Base-by-base conservation (phyloP, 2,329 filamentous ascomycete genomes). In the Colletotrichum sp. region DNA sequence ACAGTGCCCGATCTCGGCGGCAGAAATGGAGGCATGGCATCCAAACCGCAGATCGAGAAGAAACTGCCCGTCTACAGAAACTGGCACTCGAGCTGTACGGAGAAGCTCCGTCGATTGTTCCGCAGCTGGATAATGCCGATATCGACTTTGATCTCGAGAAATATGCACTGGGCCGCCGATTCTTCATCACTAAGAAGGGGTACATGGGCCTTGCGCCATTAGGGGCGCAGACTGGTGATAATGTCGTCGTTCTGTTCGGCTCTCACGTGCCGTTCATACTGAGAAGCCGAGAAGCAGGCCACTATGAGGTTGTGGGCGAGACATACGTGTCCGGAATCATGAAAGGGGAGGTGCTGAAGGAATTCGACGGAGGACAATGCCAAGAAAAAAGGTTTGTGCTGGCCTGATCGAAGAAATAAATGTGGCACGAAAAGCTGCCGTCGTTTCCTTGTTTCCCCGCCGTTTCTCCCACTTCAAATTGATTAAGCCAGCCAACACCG, bases 311-410 rank as follows among this genome's bases (percentile, higher is more conserved):
- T n/a, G 26, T 48, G 12, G 18, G 66, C 1, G 52, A 64, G 43
- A 15, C 58, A 32, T 34, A 34, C 2, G 26, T 61, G 1, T 34
- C 30, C n/a, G 58, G 30, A 2, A 21, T 34, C 30, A 61, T 34
- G 58, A 21, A 61, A 8, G 30, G 58, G 7, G 30, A 61, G 18
- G 58, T 32, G 1, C 3, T 61, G 1, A 32, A 61, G 1, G 9
- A n/a, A 0, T 9, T 32, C 0, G 2, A n/a, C 18, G 10, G 4
- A 3, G 28, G 58, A 1, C n/a, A 30, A 8, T n/a, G 28, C 2
- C 0, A 34, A 1, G 26, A 10, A 0, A 3, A 30, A 1, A 18
- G 58, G 28, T 30, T 61, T 6, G 2, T 30, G 3, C 2, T 61
- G 3, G 10, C 3, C 8, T 43, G 36, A 38, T 4, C 7, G 4